Base-by-base conservation (phyloP, 106 monocot species). In the Allium cepa region DNA sequence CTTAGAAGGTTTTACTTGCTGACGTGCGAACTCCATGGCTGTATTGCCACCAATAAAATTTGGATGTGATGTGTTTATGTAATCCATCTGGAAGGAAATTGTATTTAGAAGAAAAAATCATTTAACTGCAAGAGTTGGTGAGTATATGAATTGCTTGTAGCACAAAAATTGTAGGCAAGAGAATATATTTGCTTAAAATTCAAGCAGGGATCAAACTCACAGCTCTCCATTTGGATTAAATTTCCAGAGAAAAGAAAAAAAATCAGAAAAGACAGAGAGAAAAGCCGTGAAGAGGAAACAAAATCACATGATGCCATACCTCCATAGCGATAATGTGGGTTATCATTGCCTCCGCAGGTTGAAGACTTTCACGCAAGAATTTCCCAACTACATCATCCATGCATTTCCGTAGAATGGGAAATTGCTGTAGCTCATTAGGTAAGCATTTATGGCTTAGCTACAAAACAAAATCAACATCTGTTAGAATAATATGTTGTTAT, bases 51-150 rank as follows among this genome's bases (percentile, higher is more conserved):
- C 99, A 76, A 99, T 78, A 60, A 99, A 99, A 58, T 81, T 87
- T 62, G 93, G 90, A 76, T 99, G 93, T 9, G 99, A 90, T 51
- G 99, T 99, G 71, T 99, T 99, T 73, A 99, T 99, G 51, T 99
- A 99, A 78, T 99, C 99, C 90, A 81, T 87, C 99, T 99, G 77
- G 69, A 75, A 73, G 36, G 36, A 36, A 36, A 36, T 36, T 0
- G 5, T 36, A 5, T 36, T 36, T 36, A 36, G 36, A 48, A 63
- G 18, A 60, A 11, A 10, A 17, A 18, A 26, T 26, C 22, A 60
- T 60, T 26, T 60, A 28, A 60, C 60, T 60, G 26, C 60, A 27
- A 26, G 60, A 60, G 60, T 62, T 14, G 26, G 13, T 62, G 62
- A 62, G 13, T 62, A 62, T 46, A 13, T 36, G n/a, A 64, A 48